phyloP scores from a whole-genome alignment of 2,329 filamentous ascomycete species.

The Sporothrix brasiliensis region DNA sequence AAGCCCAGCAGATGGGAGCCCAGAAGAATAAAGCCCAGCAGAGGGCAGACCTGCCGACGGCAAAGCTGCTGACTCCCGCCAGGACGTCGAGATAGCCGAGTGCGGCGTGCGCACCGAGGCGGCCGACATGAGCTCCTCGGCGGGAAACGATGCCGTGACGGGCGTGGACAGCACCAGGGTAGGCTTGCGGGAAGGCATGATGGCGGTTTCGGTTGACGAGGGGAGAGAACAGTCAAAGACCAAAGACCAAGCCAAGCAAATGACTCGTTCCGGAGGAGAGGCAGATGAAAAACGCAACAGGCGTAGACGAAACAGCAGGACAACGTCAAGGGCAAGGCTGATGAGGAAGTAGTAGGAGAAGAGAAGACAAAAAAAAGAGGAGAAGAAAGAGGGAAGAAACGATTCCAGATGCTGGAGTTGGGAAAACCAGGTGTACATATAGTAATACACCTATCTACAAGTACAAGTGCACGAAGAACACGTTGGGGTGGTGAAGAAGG shows the following conservation, averaged over 20 bases:
- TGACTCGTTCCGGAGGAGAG: slow-evolving; percentile 44
- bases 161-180: slow-evolving; percentile 63
- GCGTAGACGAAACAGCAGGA: slow-evolving; percentile 39
- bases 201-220: background rate
- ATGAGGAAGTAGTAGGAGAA: slow-evolving; percentile 41
- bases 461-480: background rate
- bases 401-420: background rate
- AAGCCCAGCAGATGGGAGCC: slow-evolving; percentile 47
- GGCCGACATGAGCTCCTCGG: slow-evolving; percentile 41
- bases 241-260: slow-evolving; percentile 48
- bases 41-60: slow-evolving; percentile 41
- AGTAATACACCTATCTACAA: background rate
- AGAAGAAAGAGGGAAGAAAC: slow-evolving; percentile 15
- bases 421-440: slow-evolving; percentile 28
- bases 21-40: slow-evolving; percentile 47
- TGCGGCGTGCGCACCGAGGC: slow-evolving; percentile 69
- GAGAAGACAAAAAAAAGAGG: background rate
- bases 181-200: slow-evolving; percentile 58
- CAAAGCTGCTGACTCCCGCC: slow-evolving; percentile 45
- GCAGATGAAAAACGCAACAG: slow-evolving; percentile 44
- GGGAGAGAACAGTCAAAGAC: background rate
- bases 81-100: slow-evolving; percentile 60
- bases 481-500: background rate
- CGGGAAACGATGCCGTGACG: slow-evolving; percentile 63
- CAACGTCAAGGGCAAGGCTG: slow-evolving; percentile 43